These are phyloP conservation scores for Thuidium tamariscinum DNA, from an alignment of 225 moss, liverwort and hornwort species.

Conservation along the genomic window DNA sequence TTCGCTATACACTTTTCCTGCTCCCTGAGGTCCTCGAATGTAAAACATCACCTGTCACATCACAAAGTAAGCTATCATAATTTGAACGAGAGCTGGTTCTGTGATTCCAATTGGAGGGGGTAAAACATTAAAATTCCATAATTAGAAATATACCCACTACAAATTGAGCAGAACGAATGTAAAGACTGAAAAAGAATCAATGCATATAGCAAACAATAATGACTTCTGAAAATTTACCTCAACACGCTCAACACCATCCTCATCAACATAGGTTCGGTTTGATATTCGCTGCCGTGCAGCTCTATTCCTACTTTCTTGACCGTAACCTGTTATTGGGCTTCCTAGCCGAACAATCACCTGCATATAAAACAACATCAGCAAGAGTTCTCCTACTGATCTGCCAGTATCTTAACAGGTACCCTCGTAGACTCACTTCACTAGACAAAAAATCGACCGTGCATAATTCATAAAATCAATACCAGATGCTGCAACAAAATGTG, in stretches of 20 bases:
- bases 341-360: constrained; percentile 77
- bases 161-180: not conserved
- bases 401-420: not conserved
- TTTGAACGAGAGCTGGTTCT: not conserved
- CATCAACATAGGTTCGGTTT: constrained; percentile 66
- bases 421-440: not conserved
- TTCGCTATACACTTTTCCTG: constrained; percentile 89
- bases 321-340: constrained; percentile 88
- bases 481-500: not conserved
- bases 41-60: constrained; percentile 82
- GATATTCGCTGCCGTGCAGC: constrained; percentile 89
- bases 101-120: not conserved
- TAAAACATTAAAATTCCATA: not conserved
- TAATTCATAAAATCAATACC: not conserved
- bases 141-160: not conserved
- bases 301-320: constrained; percentile 96
- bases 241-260: constrained; percentile 79
- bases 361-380: not conserved
- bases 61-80: not conserved
- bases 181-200: not conserved
- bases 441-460: not conserved
- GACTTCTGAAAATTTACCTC: constrained; percentile 35
- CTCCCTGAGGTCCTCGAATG: constrained; percentile 90
- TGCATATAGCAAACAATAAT: not conserved
- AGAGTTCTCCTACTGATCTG: not conserved